phyloP scores from a whole-genome alignment of 2,329 filamentous ascomycete species.

The Alternaria longipes region DNA sequence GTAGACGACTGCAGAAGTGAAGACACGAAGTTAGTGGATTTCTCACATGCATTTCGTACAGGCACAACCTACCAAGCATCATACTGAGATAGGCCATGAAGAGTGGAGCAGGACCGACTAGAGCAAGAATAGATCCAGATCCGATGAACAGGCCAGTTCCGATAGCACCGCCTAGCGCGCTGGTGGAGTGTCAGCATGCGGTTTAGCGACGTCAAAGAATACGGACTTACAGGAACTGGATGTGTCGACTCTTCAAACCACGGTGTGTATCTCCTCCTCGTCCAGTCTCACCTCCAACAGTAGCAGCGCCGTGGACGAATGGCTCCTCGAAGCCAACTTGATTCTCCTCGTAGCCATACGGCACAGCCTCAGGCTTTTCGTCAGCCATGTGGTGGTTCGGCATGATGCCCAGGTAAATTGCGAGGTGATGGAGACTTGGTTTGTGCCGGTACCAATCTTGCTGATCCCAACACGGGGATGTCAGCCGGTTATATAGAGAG shows the following conservation, averaged over 20 bases:
- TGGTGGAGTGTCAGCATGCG: slow-evolving; percentile 54
- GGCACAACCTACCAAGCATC: slow-evolving; percentile 36
- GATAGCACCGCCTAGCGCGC: slow-evolving; percentile 68
- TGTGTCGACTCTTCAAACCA: slow-evolving; percentile 50
- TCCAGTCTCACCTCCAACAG: slow-evolving; percentile 40
- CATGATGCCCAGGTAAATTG: slow-evolving; percentile 19
- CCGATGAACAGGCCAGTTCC: slow-evolving; percentile 51
- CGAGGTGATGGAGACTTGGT: neutral
- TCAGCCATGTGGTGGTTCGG: slow-evolving; percentile 35
- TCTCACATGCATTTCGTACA: no score
- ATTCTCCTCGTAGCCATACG: slow-evolving; percentile 30
- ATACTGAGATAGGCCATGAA: slow-evolving; percentile 51
- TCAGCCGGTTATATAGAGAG: slow-evolving; percentile 18
- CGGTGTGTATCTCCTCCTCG: slow-evolving; percentile 47
- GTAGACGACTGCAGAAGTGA: slow-evolving; percentile 34
- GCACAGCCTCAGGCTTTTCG: slow-evolving; percentile 32
- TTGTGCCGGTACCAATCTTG: slow-evolving; percentile 13
- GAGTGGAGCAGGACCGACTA: slow-evolving; percentile 46
- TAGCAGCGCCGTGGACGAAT: slow-evolving; percentile 38
- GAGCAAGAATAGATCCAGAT: slow-evolving; percentile 43
- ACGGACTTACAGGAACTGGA: slow-evolving; percentile 46
- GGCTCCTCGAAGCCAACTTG: slow-evolving; percentile 32
- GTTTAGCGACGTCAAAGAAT: neutral
- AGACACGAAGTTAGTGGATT: no score
- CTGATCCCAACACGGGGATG: neutral